Conservation (phyloP, 2,329 filamentous ascomycete genomes). For the Cercospora sp. region DNA sequence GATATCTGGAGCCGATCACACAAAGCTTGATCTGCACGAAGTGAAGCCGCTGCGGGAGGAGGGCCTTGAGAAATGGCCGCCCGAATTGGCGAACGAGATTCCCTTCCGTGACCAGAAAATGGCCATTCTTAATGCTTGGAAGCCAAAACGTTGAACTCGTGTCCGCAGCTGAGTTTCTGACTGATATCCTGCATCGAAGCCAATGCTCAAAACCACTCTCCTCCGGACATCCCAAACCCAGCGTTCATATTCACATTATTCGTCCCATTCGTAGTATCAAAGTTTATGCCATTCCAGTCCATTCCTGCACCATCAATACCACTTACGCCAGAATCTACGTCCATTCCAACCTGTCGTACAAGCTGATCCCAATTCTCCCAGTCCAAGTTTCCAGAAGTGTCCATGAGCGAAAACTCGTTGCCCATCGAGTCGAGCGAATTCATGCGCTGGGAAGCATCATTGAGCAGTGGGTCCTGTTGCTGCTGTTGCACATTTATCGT, state of each 20-base stretch:
- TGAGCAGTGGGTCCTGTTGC: background rate
- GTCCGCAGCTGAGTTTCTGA: background rate
- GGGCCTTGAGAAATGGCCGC: background rate
- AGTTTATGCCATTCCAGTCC: constrained; percentile 21
- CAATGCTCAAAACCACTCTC: constrained; percentile 33
- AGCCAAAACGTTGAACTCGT: too few relatives aligned
- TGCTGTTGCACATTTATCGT: background rate
- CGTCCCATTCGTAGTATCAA: constrained; percentile 17
- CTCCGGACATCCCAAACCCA: constrained; percentile 34
- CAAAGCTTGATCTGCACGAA: background rate
- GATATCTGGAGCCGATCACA: background rate
- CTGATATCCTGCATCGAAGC: background rate
- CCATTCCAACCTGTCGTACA: constrained; percentile 49
- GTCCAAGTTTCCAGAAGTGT: constrained; percentile 44
- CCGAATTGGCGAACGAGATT: background rate
- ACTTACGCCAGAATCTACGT: constrained; percentile 36
- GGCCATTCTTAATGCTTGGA: background rate
- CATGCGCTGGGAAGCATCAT: constrained; percentile 22
- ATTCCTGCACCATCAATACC: constrained; percentile 6
- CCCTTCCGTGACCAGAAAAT: background rate
- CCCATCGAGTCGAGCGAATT: constrained; percentile 32
- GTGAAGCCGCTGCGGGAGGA: background rate
- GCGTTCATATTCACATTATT: constrained; percentile 30
- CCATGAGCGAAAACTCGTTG: constrained; percentile 35
- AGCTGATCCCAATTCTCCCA: constrained; percentile 54